Percentiles rank a stretch among this genome's conserved stretches.
These are phyloP conservation scores for Boletus sp. DNA, from an alignment of 1,284 basidiomycete genomes.

Conservation along the genomic window DNA sequence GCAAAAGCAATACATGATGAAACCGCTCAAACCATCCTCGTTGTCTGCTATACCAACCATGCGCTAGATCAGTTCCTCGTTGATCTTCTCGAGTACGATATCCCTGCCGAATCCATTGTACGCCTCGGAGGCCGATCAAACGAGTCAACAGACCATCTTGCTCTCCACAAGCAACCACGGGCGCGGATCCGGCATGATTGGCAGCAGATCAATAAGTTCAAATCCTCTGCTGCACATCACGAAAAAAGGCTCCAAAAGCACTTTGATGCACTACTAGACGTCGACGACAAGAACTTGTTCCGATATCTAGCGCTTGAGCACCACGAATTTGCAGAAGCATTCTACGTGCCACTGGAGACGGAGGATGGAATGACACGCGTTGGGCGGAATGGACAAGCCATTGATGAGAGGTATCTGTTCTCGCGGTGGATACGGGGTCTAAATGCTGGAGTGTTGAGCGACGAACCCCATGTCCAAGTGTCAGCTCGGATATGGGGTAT, in stretches of 20 bases:
- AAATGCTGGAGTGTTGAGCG: constrained; percentile 42
- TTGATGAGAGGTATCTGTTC: constrained; percentile 42
- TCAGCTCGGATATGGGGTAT: constrained; percentile 45
- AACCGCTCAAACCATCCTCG: constrained; percentile 46
- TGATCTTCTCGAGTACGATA: constrained; percentile 52
- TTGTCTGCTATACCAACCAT: constrained; percentile 67
- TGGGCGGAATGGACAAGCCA: constrained; percentile 35
- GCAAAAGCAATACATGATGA: constrained; percentile 51
- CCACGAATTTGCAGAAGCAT: constrained; percentile 41
- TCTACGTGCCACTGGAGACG: constrained; percentile 38
- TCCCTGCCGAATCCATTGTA: constrained; percentile 45
- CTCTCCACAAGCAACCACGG: constrained; percentile 34
- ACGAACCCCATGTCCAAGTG: constrained; percentile 28
- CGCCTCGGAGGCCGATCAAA: constrained; percentile 54
- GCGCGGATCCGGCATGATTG: constrained; percentile 30
- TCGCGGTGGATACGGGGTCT: constrained; percentile 42
- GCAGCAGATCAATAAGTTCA: constrained; percentile 36
- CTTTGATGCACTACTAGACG: constrained; percentile 1
- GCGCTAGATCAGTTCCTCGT: constrained; percentile 62
- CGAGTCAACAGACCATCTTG: constrained; percentile 38
- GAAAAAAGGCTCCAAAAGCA: constrained; percentile 27
- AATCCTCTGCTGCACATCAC: constrained; percentile 8
- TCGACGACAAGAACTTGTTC: neutral
- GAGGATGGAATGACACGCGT: constrained; percentile 43
- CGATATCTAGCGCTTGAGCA: constrained; percentile 41